Evolutionary conservation across 2,329 filamentous ascomycete genomes (phyloP).

Genomic region (Scytalidium lignicola): DNA sequence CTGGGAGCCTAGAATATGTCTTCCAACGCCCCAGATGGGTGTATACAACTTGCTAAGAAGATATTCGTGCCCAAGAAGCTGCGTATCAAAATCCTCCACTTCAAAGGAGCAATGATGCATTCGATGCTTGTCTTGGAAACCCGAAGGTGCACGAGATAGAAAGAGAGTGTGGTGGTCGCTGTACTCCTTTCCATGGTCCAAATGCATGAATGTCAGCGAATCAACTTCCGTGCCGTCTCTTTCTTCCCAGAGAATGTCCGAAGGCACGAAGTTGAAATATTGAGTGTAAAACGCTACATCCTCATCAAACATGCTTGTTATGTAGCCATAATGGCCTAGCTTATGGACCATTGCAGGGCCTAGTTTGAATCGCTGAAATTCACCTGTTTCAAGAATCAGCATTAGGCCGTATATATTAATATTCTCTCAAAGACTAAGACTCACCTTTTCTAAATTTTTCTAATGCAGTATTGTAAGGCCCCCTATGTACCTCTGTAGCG

Average conservation of each 20-base stretch:
- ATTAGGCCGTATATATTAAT: too few relatives aligned
- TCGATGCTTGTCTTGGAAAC: neutral
- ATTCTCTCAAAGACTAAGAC: neutral
- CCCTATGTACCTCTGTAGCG: neutral
- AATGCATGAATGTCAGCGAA: slow-evolving; percentile 37
- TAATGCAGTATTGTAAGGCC: slow-evolving; percentile 2
- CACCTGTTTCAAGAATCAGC: slow-evolving; percentile 15
- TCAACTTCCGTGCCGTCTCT: neutral
- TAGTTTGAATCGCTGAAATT: slow-evolving; percentile 27
- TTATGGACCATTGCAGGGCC: slow-evolving; percentile 28
- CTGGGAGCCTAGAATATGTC: slow-evolving; percentile 46
- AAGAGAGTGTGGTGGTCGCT: slow-evolving; percentile 52
- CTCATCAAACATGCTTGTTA: slow-evolving; percentile 26
- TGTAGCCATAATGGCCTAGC: slow-evolving; percentile 35
- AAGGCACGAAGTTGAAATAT: slow-evolving; percentile 37
- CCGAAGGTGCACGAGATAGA: slow-evolving; percentile 28
- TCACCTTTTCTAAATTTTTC: slow-evolving; percentile 1
- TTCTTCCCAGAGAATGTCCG: slow-evolving; percentile 23
- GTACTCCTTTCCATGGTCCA: slow-evolving; percentile 40
- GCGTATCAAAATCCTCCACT: slow-evolving; percentile 47
- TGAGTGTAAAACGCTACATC: slow-evolving; percentile 31
- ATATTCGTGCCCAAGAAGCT: slow-evolving; percentile 47
- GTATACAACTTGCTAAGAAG: slow-evolving; percentile 38
- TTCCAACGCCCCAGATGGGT: slow-evolving; percentile 44
- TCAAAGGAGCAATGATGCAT: slow-evolving; percentile 47